Percentiles rank a stretch among this genome's conserved stretches.
phyloP scores from a whole-genome alignment of 495 filamentous ascomycete species.

The Cladorrhinum samala region DNA sequence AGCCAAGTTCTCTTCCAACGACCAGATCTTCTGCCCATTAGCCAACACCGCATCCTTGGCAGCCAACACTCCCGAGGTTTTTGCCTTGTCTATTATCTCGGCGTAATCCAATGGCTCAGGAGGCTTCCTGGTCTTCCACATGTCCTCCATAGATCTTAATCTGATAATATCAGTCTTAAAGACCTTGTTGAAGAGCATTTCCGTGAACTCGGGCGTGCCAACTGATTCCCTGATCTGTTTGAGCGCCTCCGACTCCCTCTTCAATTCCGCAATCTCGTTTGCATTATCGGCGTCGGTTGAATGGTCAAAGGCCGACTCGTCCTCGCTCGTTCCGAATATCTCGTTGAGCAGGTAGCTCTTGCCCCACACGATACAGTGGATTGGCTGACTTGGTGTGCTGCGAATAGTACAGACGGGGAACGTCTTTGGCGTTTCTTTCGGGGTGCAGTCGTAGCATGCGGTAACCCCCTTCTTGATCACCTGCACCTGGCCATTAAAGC shows the following conservation, averaged over 20 bases:
- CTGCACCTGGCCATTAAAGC: constrained; percentile 97
- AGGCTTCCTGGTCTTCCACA: constrained; percentile 82
- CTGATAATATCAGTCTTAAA: constrained; percentile 81
- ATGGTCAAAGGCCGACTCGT: constrained; percentile 69
- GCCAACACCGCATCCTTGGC: constrained; percentile 50
- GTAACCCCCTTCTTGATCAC: constrained; percentile 91
- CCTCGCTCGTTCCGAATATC: constrained; percentile 87
- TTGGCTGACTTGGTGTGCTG: constrained; percentile 88
- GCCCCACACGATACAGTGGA: constrained; percentile 99
- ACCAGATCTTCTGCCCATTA: constrained; percentile 76
- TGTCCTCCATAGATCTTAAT: constrained; percentile 82
- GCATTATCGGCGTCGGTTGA: constrained; percentile 79
- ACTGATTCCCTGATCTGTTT: constrained; percentile 78
- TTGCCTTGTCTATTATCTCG: constrained; percentile 34
- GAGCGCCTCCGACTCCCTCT: constrained; percentile 73
- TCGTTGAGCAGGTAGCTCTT: constrained; percentile 95
- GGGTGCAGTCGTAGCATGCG: constrained; percentile 92
- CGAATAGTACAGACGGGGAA: constrained; percentile 96
- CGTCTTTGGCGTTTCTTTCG: constrained; percentile 80
- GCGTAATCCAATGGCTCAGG: constrained; percentile 68
- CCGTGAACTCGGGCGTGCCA: constrained; percentile 70
- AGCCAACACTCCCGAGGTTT: constrained; percentile 37
- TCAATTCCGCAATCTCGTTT: constrained; percentile 79
- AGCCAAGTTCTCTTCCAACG: constrained; percentile 67
- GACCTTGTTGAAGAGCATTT: constrained; percentile 86